phyloP scores from a whole-genome alignment of 2,329 filamentous ascomycete species.

The Dactylellina cionopaga region DNA sequence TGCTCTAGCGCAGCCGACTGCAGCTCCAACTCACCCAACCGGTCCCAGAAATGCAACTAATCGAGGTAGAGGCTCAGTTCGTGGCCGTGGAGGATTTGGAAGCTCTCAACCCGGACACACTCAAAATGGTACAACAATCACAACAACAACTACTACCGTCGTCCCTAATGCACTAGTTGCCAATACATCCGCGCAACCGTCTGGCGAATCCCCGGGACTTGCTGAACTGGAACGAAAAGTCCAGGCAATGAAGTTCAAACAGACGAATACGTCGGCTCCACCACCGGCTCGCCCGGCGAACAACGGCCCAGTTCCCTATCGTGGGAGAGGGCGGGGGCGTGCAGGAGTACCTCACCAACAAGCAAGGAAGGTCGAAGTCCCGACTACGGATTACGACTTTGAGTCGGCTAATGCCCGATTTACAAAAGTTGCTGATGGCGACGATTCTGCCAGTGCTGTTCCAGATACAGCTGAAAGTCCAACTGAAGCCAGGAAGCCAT shows the following conservation, averaged over 20 bases:
- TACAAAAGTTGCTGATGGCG: slow-evolving; percentile 69
- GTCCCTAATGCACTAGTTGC: not conserved
- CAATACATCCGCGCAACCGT: not conserved
- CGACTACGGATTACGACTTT: slow-evolving; percentile 92
- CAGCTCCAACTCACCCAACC: slow-evolving; percentile 19
- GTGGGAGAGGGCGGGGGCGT: slow-evolving; percentile 59
- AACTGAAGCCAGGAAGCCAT: slow-evolving; percentile 53
- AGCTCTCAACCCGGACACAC: slow-evolving; percentile 42
- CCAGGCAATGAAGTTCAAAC: slow-evolving; percentile 46
- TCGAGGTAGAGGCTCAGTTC: slow-evolving; percentile 21
- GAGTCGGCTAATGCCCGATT: slow-evolving; percentile 86
- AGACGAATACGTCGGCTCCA: slow-evolving; percentile 20
- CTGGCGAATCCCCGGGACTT: slow-evolving; percentile 30
- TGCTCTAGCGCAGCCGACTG: slow-evolving; percentile 33
- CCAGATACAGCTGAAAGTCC: slow-evolving; percentile 59
- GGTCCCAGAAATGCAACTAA: slow-evolving; percentile 31
- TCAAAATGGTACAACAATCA: slow-evolving; percentile 43
- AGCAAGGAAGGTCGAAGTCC: slow-evolving; percentile 82
- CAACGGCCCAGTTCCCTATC: slow-evolving; percentile 15
- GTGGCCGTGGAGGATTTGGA: slow-evolving; percentile 44
- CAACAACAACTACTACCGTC: slow-evolving; percentile 28
- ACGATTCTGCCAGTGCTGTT: slow-evolving; percentile 61
- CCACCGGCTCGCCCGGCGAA: not conserved
- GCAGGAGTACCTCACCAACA: slow-evolving; percentile 58
- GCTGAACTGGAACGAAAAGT: slow-evolving; percentile 45